Evolutionary conservation across 805 yeast species (phyloP), one percentile per base, ranked within the genome.

Genomic region (Nakazawaea pomicola): DNA sequence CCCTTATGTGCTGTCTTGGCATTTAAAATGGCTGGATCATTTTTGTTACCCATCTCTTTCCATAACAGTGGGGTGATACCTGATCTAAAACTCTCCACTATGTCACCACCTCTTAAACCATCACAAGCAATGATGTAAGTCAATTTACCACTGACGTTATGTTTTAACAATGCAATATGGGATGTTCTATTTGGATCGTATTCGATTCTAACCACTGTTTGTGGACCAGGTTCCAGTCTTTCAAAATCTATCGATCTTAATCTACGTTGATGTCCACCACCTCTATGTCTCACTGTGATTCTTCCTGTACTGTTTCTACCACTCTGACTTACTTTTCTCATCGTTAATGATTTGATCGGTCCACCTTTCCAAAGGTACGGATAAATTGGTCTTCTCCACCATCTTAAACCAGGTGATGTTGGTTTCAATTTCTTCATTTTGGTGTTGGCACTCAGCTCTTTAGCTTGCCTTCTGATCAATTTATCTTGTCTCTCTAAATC

Each of bases 241-340:
- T 70, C 65, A 54, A 80, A 81, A 62, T 93, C 99, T 17, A 93
- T 73, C 25, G 86, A 60, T 54, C 99, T 77, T 29, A 86, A 72
- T 62, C 99, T 78, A 56, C 91, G 81, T 61, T 85, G 86, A 60
- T 85, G 93, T 27, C 98, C 98, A 54, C 99, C 99, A 60, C 98
- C 99, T 61, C 95, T 79, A 61, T 93, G 96, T 58, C 99, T 78
- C 35, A 87, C 83, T 4, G 96, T 88, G 54, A 93, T 87, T 51
- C 76, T 74, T 50, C 99, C 99, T 4, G 83, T 69, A 62, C 83
- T 71, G 61, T 91, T 90, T 67, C 99, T 81, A 49, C 99, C 99
- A 40, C 95, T 83, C 36, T 80, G 78, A 42, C 77, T 74, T 55
- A 80, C 76, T 55, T 76, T 77, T 14, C 89, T 76, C 25, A 72